These are phyloP conservation scores for Russula sp. DNA, from an alignment of 768 basidiomycete genomes.

Conservation along the genomic window DNA sequence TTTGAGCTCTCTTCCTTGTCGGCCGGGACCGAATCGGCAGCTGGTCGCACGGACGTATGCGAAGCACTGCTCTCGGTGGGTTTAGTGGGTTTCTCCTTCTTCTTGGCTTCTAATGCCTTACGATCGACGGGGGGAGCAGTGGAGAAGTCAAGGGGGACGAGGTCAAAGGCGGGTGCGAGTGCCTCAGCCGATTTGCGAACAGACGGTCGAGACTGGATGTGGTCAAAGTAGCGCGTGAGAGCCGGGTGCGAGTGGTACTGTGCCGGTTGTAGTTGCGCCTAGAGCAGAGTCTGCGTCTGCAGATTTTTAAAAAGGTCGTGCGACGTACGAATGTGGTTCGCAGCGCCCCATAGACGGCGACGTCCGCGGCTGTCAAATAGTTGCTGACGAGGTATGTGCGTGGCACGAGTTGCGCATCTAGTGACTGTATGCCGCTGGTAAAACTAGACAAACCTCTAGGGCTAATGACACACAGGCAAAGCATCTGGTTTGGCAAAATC, in stretches of 20 bases:
- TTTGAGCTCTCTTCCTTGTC: conserved; percentile 45
- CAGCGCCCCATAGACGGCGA: conserved; percentile 84
- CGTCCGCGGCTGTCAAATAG: conserved; percentile 82
- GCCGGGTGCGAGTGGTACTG: conserved; percentile 76
- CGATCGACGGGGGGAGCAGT: conserved; percentile 69
- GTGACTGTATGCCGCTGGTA: conserved; percentile 38
- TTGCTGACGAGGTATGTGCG: conserved; percentile 83
- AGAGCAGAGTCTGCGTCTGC: conserved; percentile 6
- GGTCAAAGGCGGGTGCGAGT: conserved; percentile 44
- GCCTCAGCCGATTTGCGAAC: conserved; percentile 52
- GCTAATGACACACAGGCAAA: conserved; percentile 38
- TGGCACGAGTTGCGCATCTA: conserved; percentile 64
- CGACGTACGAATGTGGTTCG: conserved; percentile 69
- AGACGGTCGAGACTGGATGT: conserved; percentile 68
- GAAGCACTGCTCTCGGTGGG: conserved; percentile 27
- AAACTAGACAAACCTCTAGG: background rate
- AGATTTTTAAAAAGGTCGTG: background rate
- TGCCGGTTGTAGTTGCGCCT: conserved; percentile 65
- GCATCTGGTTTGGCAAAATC: conserved; percentile 39
- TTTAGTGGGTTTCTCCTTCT: conserved; percentile 57
- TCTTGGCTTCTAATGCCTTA: conserved; percentile 65
- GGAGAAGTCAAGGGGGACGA: conserved; percentile 64
- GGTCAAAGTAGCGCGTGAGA: conserved; percentile 90
- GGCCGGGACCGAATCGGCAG: conserved; percentile 38
- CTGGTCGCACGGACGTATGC: conserved; percentile 21